Evolutionary conservation across 1,284 basidiomycete species (phyloP).

Genomic region (Apiotrichum gracile): DNA sequence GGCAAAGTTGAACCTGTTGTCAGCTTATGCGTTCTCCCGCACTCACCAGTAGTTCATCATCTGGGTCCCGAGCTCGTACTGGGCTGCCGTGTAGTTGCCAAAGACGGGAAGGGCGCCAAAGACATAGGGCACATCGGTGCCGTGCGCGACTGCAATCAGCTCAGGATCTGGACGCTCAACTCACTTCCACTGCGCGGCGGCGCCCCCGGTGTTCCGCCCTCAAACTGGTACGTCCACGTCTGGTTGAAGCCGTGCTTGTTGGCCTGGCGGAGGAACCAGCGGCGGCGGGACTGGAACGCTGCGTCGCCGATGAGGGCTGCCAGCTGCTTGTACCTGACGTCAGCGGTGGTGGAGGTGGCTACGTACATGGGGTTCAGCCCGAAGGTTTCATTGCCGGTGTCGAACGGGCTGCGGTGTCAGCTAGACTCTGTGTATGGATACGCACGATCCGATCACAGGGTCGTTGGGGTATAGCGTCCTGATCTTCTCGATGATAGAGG

Average conservation of each 20-base stretch:
- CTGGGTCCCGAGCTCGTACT: constrained; percentile 18
- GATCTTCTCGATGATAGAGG: constrained; percentile 15
- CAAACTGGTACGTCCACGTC: constrained; percentile 36
- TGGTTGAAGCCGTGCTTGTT: constrained; percentile 19
- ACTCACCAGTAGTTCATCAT: constrained; percentile 41
- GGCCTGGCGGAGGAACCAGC: constrained; percentile 28
- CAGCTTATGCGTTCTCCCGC: neutral
- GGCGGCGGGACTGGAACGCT: constrained; percentile 25
- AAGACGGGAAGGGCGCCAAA: constrained; percentile 20
- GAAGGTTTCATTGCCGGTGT: constrained; percentile 39
- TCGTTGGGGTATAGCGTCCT: constrained; percentile 24
- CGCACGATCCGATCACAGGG: constrained; percentile 22
- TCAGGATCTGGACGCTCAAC: neutral
- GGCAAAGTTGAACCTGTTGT: constrained; percentile 36
- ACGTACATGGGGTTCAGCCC: constrained; percentile 17
- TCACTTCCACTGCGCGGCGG: constrained; percentile 19
- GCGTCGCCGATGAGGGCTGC: constrained; percentile 31
- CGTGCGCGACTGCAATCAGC: constrained; percentile 20
- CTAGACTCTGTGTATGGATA: too few relatives aligned
- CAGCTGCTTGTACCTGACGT: constrained; percentile 15
- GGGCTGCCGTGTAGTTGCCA: constrained; percentile 21
- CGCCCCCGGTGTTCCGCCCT: constrained; percentile 14
- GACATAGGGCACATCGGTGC: constrained; percentile 24
- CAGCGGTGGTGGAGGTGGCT: constrained; percentile 1
- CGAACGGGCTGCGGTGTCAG: constrained; percentile 24